A percentile compares a stretch with the other conserved stretches of the same genome.
Evolutionary conservation across 1,284 basidiomycete genomes (phyloP).

Genomic region (Moniliella sp.): DNA sequence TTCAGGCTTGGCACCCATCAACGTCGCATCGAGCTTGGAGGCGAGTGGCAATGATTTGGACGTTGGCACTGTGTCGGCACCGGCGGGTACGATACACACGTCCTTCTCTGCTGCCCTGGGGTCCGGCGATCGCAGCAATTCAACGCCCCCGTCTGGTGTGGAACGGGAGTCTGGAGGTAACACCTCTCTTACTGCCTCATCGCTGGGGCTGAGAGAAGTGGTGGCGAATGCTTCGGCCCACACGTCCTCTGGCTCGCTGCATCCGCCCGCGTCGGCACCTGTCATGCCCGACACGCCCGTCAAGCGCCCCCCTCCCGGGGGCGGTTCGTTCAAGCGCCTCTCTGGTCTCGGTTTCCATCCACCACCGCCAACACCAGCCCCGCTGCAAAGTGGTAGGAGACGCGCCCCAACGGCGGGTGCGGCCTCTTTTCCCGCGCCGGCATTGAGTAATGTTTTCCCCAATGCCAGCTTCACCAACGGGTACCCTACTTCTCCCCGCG

Average conservation of each 20-base stretch:
- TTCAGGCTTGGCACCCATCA: conserved; percentile 3
- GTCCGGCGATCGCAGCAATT: conserved; percentile 4
- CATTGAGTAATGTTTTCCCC: too few relatives aligned
- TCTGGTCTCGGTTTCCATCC: conserved; percentile 6
- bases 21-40: conserved; percentile 12
- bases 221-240: conserved; percentile 23
- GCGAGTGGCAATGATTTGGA: conserved; percentile 2
- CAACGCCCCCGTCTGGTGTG: too few relatives aligned
- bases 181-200: conserved; percentile 1
- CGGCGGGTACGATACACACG: too few relatives aligned
- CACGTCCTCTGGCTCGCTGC: conserved; percentile 4
- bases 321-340: conserved; percentile 3
- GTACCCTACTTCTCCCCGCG: too few relatives aligned
- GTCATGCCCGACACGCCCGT: conserved; percentile 36
- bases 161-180: too few relatives aligned
- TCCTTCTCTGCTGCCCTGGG: too few relatives aligned
- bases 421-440: conserved; percentile 9
- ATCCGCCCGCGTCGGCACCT: background rate
- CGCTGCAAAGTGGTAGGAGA: conserved; percentile 7
- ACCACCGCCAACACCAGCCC: conserved; percentile 3
- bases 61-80: too few relatives aligned
- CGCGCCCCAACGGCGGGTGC: conserved; percentile 15
- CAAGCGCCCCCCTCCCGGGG: conserved; percentile 8
- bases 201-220: conserved; percentile 21
- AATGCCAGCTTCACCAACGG: too few relatives aligned